A percentile compares a stretch with the other conserved stretches of the same genome.
Conservation (phyloP, 495 filamentous ascomycete species). For the Xylaria venustula region DNA sequence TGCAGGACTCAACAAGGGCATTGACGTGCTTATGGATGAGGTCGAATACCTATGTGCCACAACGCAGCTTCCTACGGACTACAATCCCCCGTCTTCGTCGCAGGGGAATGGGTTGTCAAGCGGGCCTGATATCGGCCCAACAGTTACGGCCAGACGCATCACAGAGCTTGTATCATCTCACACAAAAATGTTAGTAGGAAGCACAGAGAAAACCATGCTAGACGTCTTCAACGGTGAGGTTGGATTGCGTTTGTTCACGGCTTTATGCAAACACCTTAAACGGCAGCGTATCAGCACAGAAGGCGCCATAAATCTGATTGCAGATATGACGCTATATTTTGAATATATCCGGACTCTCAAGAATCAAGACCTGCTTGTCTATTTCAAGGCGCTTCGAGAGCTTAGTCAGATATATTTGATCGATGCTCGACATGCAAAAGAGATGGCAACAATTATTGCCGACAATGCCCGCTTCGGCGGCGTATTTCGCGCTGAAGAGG, state of each 20-base stretch:
- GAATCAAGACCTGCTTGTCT: slow-evolving; percentile 78
- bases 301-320: slow-evolving; percentile 89
- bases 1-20: slow-evolving; percentile 92
- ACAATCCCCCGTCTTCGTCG: slow-evolving; percentile 62
- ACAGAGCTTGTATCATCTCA: slow-evolving; percentile 85
- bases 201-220: slow-evolving; percentile 94
- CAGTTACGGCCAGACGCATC: slow-evolving; percentile 70
- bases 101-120: slow-evolving; percentile 16
- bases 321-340: slow-evolving; percentile 93
- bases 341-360: slow-evolving; percentile 76
- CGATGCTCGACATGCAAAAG: slow-evolving; percentile 82
- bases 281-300: slow-evolving; percentile 87
- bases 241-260: slow-evolving; percentile 83
- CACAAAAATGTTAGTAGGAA: slow-evolving; percentile 86
- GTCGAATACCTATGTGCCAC: slow-evolving; percentile 94
- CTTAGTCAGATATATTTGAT: slow-evolving; percentile 95
- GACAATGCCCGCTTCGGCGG: slow-evolving; percentile 87
- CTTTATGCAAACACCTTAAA: slow-evolving; percentile 95
- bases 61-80: slow-evolving; percentile 81
- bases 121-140: slow-evolving; percentile 74
- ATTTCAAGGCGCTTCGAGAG: slow-evolving; percentile 90
- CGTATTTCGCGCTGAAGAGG: slow-evolving; percentile 92
- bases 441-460: slow-evolving; percentile 91
- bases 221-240: slow-evolving; percentile 99
- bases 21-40: slow-evolving; percentile 97